phyloP scores from a whole-genome alignment of 371 early-diverging fungal species.

The Saksenaea vasiformis region DNA sequence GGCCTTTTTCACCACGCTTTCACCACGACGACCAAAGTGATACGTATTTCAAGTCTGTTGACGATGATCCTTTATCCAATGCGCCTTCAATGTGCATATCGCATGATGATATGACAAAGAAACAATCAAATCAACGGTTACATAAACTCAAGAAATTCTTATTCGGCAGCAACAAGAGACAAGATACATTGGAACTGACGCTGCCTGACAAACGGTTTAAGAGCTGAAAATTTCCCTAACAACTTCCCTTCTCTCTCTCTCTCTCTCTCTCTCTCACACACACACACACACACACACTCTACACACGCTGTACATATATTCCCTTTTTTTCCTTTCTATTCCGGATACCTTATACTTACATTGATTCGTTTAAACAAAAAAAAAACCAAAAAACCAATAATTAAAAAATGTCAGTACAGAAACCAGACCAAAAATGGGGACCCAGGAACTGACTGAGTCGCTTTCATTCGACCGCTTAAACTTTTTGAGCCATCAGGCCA shows the following conservation, averaged over 20 bases:
- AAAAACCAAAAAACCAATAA: neutral
- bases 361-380: neutral
- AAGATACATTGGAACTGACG: neutral
- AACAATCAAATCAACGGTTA: neutral
- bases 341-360: neutral
- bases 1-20: neutral
- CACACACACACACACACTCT: no score
- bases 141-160: neutral
- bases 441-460: neutral
- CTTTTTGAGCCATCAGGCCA: neutral
- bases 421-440: neutral
- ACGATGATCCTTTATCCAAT: neutral
- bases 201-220: neutral
- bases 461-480: neutral
- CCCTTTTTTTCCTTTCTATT: no score
- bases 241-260: neutral
- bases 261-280: neutral
- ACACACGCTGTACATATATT: neutral
- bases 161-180: neutral
- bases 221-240: neutral
- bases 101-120: neutral
- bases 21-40: neutral
- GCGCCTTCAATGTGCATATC: neutral
- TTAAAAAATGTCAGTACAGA: neutral
- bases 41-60: neutral